These are phyloP conservation scores for Stachybotrys chartarum DNA, from an alignment of 2,329 filamentous ascomycete genomes.

Conservation along the genomic window DNA sequence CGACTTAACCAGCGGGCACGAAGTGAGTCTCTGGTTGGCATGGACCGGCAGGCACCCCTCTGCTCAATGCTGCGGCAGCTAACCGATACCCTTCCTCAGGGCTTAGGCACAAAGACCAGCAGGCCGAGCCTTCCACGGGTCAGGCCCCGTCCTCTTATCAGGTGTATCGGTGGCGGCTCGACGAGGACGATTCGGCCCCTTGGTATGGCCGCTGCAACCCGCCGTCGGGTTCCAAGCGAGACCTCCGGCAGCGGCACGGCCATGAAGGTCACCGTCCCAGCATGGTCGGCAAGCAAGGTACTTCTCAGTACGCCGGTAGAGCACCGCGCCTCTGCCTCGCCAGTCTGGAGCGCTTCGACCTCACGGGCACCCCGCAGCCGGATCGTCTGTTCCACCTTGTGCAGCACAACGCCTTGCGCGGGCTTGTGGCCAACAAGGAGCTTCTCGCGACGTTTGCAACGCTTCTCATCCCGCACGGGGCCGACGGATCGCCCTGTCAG, in stretches of 20 bases:
- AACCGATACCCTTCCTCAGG: neutral
- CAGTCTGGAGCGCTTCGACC: neutral
- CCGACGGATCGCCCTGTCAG: neutral
- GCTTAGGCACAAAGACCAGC: neutral
- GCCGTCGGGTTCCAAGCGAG: too few species aligned
- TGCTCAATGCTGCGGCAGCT: neutral
- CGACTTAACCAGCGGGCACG: slow-evolving; percentile 6
- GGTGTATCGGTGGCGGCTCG: slow-evolving; percentile 7
- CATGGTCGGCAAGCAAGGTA: neutral
- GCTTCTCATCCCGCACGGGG: neutral
- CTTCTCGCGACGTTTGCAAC: slow-evolving; percentile 1
- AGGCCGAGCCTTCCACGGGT: neutral
- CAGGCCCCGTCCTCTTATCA: slow-evolving; percentile 1
- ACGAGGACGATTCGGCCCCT: neutral
- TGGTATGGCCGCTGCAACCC: neutral
- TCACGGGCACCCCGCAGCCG: neutral
- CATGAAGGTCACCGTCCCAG: too few species aligned
- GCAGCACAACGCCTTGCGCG: slow-evolving; percentile 4
- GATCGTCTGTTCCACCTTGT: slow-evolving; percentile 5
- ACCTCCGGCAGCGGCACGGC: too few species aligned
- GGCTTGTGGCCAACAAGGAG: slow-evolving; percentile 4
- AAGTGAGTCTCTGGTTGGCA: slow-evolving; percentile 3
- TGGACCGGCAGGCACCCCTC: too few species aligned
- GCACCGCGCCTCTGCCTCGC: neutral
- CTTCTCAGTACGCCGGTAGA: neutral